phyloP scores from a whole-genome alignment of 495 filamentous ascomycete species.

The Neurospora africana region DNA sequence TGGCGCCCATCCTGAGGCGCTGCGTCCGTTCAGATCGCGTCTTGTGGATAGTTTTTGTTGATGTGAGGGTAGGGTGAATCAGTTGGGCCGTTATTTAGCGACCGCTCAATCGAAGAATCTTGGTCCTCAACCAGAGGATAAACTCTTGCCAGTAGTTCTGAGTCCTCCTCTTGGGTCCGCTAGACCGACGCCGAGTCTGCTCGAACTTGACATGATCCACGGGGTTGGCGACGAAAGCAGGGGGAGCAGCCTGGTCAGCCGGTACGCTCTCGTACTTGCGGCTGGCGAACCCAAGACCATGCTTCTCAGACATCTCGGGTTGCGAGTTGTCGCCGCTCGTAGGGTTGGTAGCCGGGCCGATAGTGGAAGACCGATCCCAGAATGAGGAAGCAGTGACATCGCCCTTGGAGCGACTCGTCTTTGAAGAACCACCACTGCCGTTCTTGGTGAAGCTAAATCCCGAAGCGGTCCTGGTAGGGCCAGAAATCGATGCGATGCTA shows the following conservation, averaged over 20 bases:
- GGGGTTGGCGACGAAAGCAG: constrained; percentile 9
- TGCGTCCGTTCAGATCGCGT: not conserved
- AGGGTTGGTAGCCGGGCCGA: constrained; percentile 2
- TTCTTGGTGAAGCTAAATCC: not conserved
- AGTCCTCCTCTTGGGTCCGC: constrained; percentile 41
- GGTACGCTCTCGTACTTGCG: constrained; percentile 35
- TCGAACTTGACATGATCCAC: constrained; percentile 26
- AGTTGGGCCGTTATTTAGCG: constrained; percentile 4
- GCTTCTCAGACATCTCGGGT: constrained; percentile 11
- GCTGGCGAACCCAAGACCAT: constrained; percentile 23
- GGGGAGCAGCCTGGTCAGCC: constrained; percentile 16
- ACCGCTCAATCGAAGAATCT: constrained; percentile 31
- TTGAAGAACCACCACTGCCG: not conserved
- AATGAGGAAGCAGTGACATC: not conserved
- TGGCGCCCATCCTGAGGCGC: not conserved
- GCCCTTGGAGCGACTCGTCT: not conserved
- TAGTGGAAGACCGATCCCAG: not conserved
- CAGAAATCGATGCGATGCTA: constrained; percentile 12
- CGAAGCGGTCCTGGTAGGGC: constrained; percentile 2
- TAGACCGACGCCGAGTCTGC: constrained; percentile 22
- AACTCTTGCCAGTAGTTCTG: constrained; percentile 43
- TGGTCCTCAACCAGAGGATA: constrained; percentile 45
- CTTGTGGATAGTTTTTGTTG: not conserved
- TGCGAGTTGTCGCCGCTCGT: not conserved
- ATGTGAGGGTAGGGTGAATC: not conserved